phyloP scores from a whole-genome alignment of 345 rosid species.

The Trapa bicornis region DNA sequence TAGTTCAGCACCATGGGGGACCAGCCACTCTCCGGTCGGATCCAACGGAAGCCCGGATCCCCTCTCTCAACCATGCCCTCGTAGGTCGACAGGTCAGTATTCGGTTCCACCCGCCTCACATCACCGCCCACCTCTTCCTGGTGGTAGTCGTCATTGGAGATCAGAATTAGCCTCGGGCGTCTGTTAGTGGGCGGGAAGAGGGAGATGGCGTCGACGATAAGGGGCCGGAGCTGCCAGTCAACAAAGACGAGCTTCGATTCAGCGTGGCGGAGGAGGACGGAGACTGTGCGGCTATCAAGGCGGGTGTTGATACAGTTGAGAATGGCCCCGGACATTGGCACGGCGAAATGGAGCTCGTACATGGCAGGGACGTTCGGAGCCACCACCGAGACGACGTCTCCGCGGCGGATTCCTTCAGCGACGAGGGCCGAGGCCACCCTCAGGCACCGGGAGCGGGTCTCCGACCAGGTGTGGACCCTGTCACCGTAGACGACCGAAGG shows the following conservation, averaged over 20 bases:
- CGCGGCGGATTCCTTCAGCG: slow-evolving; percentile 30
- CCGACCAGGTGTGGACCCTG: slow-evolving; percentile 56
- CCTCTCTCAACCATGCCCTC: slow-evolving; percentile 48
- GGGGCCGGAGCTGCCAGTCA: slow-evolving; percentile 29
- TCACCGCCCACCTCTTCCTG: background rate
- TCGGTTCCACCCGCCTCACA: background rate
- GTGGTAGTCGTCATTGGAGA: slow-evolving; percentile 20
- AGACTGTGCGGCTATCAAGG: slow-evolving; percentile 61
- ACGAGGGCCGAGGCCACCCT: slow-evolving; percentile 59
- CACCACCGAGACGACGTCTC: slow-evolving; percentile 58
- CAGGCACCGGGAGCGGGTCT: slow-evolving; percentile 65
- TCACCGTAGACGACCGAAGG: slow-evolving; percentile 42
- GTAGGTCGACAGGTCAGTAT: slow-evolving; percentile 17
- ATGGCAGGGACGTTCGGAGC: slow-evolving; percentile 63
- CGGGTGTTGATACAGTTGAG: slow-evolving; percentile 81
- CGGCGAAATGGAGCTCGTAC: slow-evolving; percentile 88
- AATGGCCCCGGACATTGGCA: slow-evolving; percentile 69
- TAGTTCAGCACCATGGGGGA: slow-evolving; percentile 57
- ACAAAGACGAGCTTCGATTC: slow-evolving; percentile 61
- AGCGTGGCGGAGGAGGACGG: slow-evolving; percentile 51
- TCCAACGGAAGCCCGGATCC: slow-evolving; percentile 31
- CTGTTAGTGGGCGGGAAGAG: slow-evolving; percentile 15
- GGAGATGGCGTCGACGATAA: slow-evolving; percentile 41
- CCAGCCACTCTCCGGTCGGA: slow-evolving; percentile 50
- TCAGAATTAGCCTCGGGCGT: slow-evolving; percentile 39